These are phyloP conservation scores for Blepharisma undulans DNA, from an alignment of 169 alveolate genomes.

Conservation along the genomic window DNA sequence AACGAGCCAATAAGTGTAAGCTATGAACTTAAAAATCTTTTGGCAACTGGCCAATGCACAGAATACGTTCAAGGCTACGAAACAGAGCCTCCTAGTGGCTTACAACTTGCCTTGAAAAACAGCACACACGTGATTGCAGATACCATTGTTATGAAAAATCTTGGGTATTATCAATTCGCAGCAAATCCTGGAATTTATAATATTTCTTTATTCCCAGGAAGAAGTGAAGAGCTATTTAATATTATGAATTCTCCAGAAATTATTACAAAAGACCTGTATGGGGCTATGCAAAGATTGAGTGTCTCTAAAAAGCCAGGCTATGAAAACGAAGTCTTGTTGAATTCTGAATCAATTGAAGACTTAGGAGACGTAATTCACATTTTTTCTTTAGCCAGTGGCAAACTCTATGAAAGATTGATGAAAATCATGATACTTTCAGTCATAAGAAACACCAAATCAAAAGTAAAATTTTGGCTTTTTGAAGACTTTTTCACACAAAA, in stretches of 20 bases:
- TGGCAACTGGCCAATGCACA: constrained; percentile 31
- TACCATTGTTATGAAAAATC: constrained; percentile 25
- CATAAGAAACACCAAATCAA: constrained; percentile 49
- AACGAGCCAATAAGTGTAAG: neutral
- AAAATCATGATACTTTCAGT: constrained; percentile 68
- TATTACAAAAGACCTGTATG: neutral
- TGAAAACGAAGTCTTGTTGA: constrained; percentile 21
- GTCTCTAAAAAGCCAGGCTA: constrained; percentile 12
- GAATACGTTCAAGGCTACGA: constrained; percentile 3
- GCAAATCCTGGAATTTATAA: constrained; percentile 41
- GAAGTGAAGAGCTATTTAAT: constrained; percentile 15
- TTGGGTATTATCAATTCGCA: constrained; percentile 37
- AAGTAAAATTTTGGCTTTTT: constrained; percentile 73
- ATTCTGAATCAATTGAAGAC: neutral
- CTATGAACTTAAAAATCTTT: neutral
- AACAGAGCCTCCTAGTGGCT: constrained; percentile 42
- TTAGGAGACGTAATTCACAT: constrained; percentile 50
- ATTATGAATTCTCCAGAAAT: neutral
- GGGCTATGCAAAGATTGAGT: neutral
- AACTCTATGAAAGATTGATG: constrained; percentile 69
- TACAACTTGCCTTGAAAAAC: neutral
- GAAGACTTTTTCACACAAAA: constrained; percentile 65
- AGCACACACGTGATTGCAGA: neutral
- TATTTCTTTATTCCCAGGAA: constrained; percentile 5
- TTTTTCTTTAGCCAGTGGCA: constrained; percentile 71